A percentile compares a stretch with the other conserved stretches of the same genome.
These are phyloP conservation scores for Neopestalotiopsis sp. DNA, from an alignment of 2,329 filamentous ascomycete species.

Conservation along the genomic window DNA sequence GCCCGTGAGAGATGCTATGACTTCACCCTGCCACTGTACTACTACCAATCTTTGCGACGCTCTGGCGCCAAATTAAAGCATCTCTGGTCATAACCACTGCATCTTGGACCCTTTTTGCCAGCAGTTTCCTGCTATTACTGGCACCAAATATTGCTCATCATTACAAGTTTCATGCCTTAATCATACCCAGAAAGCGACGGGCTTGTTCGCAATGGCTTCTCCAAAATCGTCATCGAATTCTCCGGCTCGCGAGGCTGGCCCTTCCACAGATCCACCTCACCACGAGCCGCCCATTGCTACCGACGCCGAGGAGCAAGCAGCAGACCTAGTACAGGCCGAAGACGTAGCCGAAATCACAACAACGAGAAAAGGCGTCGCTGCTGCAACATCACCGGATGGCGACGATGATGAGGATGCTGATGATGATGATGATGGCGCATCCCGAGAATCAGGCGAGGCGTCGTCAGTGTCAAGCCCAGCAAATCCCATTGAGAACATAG, in stretches of 20 bases:
- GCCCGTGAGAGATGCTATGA: background rate
- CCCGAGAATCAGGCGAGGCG: constrained; percentile 28
- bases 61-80: background rate
- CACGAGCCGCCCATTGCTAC: background rate
- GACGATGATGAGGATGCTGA: constrained; percentile 18
- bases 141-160: background rate
- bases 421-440: constrained; percentile 20
- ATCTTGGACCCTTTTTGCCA: background rate
- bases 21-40: background rate
- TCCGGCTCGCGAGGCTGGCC: background rate
- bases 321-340: background rate
- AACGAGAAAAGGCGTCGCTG: background rate
- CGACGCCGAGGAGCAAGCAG: background rate
- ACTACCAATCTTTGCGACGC: background rate
- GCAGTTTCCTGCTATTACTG: background rate
- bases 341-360: background rate
- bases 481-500: constrained; percentile 37
- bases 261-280: background rate
- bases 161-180: constrained; percentile 1
- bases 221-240: constrained; percentile 4
- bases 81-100: background rate
- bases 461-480: constrained; percentile 21
- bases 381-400: constrained; percentile 14
- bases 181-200: background rate
- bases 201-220: constrained; percentile 11